Evolutionary conservation across 805 yeast species (phyloP), one percentile per base, ranked within the genome.

Genomic region (Myxozyma mucilagina): DNA sequence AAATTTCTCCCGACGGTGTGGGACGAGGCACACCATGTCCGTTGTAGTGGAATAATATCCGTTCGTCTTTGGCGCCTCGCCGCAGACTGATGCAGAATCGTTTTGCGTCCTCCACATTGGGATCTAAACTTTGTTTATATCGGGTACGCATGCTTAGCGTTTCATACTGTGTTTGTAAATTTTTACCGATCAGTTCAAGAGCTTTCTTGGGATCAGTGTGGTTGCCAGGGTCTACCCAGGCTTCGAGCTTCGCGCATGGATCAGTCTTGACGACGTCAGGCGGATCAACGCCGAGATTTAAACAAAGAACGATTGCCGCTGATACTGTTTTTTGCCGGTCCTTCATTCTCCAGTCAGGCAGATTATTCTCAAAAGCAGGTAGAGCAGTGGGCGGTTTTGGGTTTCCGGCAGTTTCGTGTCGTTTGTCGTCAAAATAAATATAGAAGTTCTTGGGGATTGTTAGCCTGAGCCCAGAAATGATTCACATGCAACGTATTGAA

Each of bases 1-100:
- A 94, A 32, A 94, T 90, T 71, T 94, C 99, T 29, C 99, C 99
- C 49, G 92, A 84, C 39, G 90, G 85, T 0, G 99, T 94, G 0
- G 99, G 98, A 69, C 90, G 90, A 0, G 99, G 99, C 1, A 94
- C 99, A 29, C 99, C 99, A 72, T 94, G 99, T 6, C 99, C 99
- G 69, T 94, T 94, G 73, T 94, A 94, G 73, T 94, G 98, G 73
- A 94, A 93, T 56, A 94, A 73, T 9, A 93, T 88, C 61, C 99
- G 80, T 72, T 93, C 98, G 64, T 93, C 97, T 70, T 92, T 90
- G 1, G 97, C 96, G 60, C 88, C 87, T 58, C 97, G 80, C 67
- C 99, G 79, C 61, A 94, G 76, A 0, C 96, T 88, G 67, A 90
- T 87, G 73, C 97, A 92, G 68, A 92, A 88, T 52, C 97, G 79